phyloP scores from a whole-genome alignment of 164 flowering plant genomes.

The Hamamelis virginiana region DNA sequence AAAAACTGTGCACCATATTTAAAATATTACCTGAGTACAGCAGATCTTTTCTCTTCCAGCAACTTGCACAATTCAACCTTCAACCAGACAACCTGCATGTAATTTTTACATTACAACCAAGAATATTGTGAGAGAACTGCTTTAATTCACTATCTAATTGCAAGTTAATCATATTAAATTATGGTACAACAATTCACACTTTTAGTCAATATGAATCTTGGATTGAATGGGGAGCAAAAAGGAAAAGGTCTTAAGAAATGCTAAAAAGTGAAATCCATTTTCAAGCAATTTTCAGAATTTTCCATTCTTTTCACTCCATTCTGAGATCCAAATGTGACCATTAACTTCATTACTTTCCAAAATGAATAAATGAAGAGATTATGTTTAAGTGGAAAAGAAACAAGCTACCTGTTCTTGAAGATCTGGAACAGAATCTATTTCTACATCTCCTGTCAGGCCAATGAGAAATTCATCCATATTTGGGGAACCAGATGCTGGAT shows the following conservation, averaged over 20 bases:
- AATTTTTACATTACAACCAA: background rate
- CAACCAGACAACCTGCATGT: slow-evolving; percentile 58
- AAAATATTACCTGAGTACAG: slow-evolving; percentile 52
- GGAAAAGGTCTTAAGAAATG: background rate
- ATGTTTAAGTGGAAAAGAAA: too few relatives aligned
- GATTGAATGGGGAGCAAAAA: too few relatives aligned
- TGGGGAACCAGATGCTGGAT: slow-evolving; percentile 34
- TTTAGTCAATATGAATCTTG: too few relatives aligned
- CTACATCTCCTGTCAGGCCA: slow-evolving; percentile 39
- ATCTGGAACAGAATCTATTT: slow-evolving; percentile 48
- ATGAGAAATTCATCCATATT: slow-evolving; percentile 36
- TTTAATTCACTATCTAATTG: background rate
- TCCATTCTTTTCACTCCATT: too few relatives aligned
- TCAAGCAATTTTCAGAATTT: too few relatives aligned
- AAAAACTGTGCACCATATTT: background rate
- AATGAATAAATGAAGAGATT: background rate
- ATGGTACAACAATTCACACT: too few relatives aligned
- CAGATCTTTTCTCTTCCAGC: slow-evolving; percentile 68
- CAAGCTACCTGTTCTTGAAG: slow-evolving; percentile 63
- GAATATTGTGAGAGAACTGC: background rate
- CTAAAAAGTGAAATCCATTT: background rate
- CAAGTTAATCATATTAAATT: background rate
- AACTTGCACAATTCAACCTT: slow-evolving; percentile 61
- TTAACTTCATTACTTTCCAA: background rate
- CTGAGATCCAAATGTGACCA: too few relatives aligned